A percentile compares a stretch with the other conserved stretches of the same genome.
Conservation (phyloP, 768 basidiomycete genomes). For the Tubosaeta sp. region DNA sequence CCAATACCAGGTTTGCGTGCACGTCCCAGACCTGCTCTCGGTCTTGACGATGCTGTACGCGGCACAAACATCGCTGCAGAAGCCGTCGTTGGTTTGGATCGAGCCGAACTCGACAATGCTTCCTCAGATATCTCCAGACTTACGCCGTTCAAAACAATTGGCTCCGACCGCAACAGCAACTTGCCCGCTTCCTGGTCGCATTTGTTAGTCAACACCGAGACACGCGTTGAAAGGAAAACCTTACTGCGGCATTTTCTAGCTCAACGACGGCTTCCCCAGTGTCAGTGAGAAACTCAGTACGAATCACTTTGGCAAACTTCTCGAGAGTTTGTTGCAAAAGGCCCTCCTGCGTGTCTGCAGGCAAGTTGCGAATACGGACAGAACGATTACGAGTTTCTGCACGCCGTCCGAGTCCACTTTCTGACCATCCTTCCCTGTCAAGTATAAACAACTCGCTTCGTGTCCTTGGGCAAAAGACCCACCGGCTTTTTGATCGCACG, state of each 20-base stretch:
- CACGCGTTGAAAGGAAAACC: constrained; percentile 17
- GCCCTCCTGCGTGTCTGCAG: constrained; percentile 79
- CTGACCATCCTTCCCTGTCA: constrained; percentile 40
- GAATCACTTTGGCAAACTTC: constrained; percentile 64
- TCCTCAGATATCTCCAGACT: constrained; percentile 60
- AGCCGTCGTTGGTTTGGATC: constrained; percentile 28
- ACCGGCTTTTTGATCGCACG: constrained; percentile 53
- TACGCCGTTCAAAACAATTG: constrained; percentile 65
- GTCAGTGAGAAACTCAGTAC: constrained; percentile 71
- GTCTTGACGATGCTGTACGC: constrained; percentile 57
- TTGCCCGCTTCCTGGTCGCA: constrained; percentile 73
- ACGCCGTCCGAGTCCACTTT: constrained; percentile 51
- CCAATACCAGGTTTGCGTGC: constrained; percentile 37
- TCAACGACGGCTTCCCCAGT: constrained; percentile 60
- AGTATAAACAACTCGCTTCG: neutral
- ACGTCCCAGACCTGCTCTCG: constrained; percentile 68
- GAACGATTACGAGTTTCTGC: constrained; percentile 65
- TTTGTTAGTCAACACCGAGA: neutral
- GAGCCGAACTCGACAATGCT: constrained; percentile 30
- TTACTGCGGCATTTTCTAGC: constrained; percentile 60
- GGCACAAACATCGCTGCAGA: constrained; percentile 61
- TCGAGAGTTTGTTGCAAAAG: constrained; percentile 86
- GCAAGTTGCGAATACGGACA: constrained; percentile 72
- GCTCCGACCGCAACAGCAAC: constrained; percentile 65
- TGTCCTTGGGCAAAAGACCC: constrained; percentile 11